Base-by-base conservation (phyloP, 1,139 yeast genomes). In the Candida albicans region DNA sequence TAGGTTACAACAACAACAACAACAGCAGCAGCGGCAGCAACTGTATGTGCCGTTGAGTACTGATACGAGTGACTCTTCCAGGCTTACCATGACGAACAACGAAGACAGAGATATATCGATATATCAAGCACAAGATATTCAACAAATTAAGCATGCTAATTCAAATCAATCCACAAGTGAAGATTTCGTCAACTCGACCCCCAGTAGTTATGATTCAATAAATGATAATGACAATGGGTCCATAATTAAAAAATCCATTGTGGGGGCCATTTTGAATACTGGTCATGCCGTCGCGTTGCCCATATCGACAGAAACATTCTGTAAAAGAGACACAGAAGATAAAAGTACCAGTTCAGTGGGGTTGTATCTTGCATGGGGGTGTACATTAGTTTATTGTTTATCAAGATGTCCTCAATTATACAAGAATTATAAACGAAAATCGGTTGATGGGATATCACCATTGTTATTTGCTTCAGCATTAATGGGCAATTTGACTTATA, bases 341-440 rank as follows among this genome's bases (percentile, higher is more conserved):
- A 28, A 40, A 6, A 26, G 35, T 12, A 12, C 39, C 12, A 12
- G 7, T 29, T 45, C 60, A 1, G 45, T 71, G 26, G 96, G 95
- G 0, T 59, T 71, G 8, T 45, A 77, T 0, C 68, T 87, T 41
- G 95, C 97, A 0, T 93, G 96, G 95, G 59, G 78, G 4, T 89
- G 96, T 52, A 88, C 96, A 0, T 55, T 66, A 8, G 81, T 88
- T 42, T 91, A 93, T 59, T 75, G 90, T 45, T 66, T 81, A 8
- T 88, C 96, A 2, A 72, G 99, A 50, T 68, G 90, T 42, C 99
- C 99, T 0, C 99, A 91, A 59, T 67, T 91, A 37, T 68, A 76
- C 60, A 87, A 87, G 55, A 91, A 91, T 65, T 82, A 82, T 59
- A 60, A 69, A 48, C 70, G 96, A 39, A 84, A 84, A 57, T 84